These are phyloP conservation scores for Pilasporangium apinafurcum DNA, from an alignment of 352 stramenopile species.

Conservation along the genomic window DNA sequence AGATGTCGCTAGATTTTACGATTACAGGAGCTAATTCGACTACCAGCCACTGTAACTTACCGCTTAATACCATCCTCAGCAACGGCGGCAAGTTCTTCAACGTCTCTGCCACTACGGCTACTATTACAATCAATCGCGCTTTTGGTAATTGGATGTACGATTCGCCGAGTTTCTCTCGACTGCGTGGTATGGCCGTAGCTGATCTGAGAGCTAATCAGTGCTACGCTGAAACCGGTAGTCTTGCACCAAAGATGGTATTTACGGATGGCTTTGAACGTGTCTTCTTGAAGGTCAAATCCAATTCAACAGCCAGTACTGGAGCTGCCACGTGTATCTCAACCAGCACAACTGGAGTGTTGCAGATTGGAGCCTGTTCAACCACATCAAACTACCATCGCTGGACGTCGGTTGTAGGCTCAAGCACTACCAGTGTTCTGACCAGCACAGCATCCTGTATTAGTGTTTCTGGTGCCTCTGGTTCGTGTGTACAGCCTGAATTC, in stretches of 20 bases:
- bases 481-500: conserved; percentile 15
- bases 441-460: no score
- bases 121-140: conserved; percentile 13
- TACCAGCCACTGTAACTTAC: conserved; percentile 12
- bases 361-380: conserved; percentile 8
- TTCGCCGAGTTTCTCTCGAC: conserved; percentile 14
- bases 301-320: not conserved
- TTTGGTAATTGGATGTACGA: conserved; percentile 25
- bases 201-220: conserved; percentile 24
- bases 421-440: conserved; percentile 9
- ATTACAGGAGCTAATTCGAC: conserved; percentile 7
- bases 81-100: conserved; percentile 16
- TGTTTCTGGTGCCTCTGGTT: conserved; percentile 3
- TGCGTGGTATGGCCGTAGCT: conserved; percentile 18
- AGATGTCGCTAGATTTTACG: conserved; percentile 30
- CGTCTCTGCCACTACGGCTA: conserved; percentile 1
- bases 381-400: conserved; percentile 6
- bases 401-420: conserved; percentile 1
- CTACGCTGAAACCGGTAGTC: conserved; percentile 20
- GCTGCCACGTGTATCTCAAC: conserved; percentile 9
- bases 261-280: conserved; percentile 14
- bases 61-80: conserved; percentile 7
- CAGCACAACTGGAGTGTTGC: conserved; percentile 4
- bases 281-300: conserved; percentile 20
- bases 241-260: conserved; percentile 12